Conservation (phyloP, 2,329 filamentous ascomycete genomes). For the Bipolaris oryzae region DNA sequence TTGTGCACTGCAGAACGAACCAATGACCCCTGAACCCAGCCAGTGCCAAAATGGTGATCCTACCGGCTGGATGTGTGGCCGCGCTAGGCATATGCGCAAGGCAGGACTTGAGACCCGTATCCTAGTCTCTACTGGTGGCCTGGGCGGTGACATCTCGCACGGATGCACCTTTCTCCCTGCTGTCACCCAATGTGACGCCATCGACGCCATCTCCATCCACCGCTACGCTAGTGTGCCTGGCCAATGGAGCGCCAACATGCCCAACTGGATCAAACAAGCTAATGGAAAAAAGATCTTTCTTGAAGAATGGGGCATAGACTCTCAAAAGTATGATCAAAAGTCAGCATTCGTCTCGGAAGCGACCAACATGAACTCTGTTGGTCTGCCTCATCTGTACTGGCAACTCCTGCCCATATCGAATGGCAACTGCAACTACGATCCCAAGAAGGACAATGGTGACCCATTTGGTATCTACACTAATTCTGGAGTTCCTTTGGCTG, state of each 20-base stretch:
- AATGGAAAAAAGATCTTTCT: neutral
- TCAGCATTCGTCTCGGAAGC: neutral
- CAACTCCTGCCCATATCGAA: neutral
- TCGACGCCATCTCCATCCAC: neutral
- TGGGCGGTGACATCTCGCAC: neutral
- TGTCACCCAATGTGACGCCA: neutral
- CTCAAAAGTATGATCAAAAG: neutral
- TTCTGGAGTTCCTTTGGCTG: neutral
- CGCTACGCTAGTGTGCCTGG: neutral
- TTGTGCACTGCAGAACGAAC: too few species aligned
- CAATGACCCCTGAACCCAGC: too few species aligned
- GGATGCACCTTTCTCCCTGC: neutral
- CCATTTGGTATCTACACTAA: neutral
- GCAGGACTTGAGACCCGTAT: neutral
- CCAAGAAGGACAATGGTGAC: neutral
- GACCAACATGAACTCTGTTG: neutral
- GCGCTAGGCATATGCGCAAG: neutral
- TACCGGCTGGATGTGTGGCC: neutral
- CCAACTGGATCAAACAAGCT: neutral
- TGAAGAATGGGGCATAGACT: neutral
- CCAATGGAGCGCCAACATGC: neutral
- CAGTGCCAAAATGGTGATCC: neutral
- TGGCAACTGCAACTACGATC: neutral
- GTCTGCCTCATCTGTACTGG: neutral
- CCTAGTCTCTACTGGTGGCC: neutral